phyloP scores from a whole-genome alignment of 2,329 filamentous ascomycete species.

The Daldinia eschscholtzii region DNA sequence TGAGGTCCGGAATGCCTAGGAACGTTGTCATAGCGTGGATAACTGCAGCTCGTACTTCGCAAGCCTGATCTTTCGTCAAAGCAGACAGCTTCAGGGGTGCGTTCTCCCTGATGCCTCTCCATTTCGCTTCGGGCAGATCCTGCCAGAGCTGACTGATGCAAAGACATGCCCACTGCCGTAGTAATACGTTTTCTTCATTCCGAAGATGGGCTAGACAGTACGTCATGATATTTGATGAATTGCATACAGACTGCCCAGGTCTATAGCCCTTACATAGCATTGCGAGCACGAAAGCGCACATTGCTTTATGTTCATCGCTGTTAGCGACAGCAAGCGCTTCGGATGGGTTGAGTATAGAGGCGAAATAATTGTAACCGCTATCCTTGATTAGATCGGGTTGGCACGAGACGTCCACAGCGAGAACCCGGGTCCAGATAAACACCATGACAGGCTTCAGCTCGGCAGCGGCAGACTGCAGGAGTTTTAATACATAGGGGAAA shows the following conservation, averaged over 20 bases:
- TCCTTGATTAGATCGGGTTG: constrained; percentile 96
- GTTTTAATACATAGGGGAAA: constrained; percentile 97
- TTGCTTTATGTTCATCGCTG: constrained; percentile 93
- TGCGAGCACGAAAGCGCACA: constrained; percentile 97
- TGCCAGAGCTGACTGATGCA: constrained; percentile 96
- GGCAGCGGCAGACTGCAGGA: constrained; percentile 92
- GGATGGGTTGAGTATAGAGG: constrained; percentile 86
- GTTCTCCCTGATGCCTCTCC: constrained; percentile 90
- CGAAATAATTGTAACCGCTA: constrained; percentile 97
- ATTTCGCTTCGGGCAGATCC: constrained; percentile 92
- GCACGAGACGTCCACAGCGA: constrained; percentile 94
- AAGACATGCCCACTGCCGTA: constrained; percentile 95
- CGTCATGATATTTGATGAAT: constrained; percentile 89
- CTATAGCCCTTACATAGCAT: constrained; percentile 97
- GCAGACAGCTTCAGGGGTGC: constrained; percentile 85
- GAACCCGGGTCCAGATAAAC: constrained; percentile 97
- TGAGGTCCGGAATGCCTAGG: constrained; percentile 91
- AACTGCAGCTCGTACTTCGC: constrained; percentile 94
- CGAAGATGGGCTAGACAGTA: constrained; percentile 86
- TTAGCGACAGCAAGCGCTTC: constrained; percentile 88
- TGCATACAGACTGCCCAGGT: constrained; percentile 90
- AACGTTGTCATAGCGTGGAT: constrained; percentile 94
- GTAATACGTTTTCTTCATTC: constrained; percentile 86
- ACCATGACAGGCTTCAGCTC: constrained; percentile 99
- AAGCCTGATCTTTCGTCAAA: constrained; percentile 85